Base-by-base conservation (phyloP, 2,329 filamentous ascomycete genomes). In the Xylaria sp. region DNA sequence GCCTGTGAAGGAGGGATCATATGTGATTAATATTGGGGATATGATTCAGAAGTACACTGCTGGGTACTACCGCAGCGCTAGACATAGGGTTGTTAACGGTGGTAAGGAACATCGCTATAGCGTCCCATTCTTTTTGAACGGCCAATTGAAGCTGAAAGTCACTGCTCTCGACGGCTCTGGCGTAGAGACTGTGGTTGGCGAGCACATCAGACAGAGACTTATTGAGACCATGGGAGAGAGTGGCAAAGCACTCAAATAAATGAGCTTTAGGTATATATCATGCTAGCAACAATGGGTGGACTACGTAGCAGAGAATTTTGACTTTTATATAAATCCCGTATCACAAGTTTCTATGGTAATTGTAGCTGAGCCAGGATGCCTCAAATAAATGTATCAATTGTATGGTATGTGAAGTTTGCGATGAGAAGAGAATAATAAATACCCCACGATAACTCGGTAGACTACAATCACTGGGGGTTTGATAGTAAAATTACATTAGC, bases 21-120 rank as follows among this genome's bases (percentile, higher is more conserved):
- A 76, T 53, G 78, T 81, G 6, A 77, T 80, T 61, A 81, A 81
- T 54, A 75, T 78, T 27, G 79, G 79, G 3, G 78, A 81, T 58
- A 76, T 80, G 74, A 71, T 81, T 63, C 69, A 77, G 69, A 73
- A 72, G 27, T 78, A 72, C 67, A 75, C 75, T 0, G 73, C 69
- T 0, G 76, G 74, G 6, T 71, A 72, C 45, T 78, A 77, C 58
- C 71, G 69, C 47, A 77, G 75, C 63, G 75, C 75, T n/a, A 67
- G 71, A 20, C 76, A 78, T 65, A 69, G 76, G 11, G 75, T 78
- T 29, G 67, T 77, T 42, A 77, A 72, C 54, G 71, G 68, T 1
- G 70, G 69, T 25, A 66, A 65, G 15, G 71, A 70, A 38, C 72
- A 77, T 58, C 69, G 75, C 9, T 72, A 75, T 38, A 75, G 73